Evolutionary conservation across 192 early-diverging fungal species (phyloP).

Genomic region (Cetraspora pellucida): DNA sequence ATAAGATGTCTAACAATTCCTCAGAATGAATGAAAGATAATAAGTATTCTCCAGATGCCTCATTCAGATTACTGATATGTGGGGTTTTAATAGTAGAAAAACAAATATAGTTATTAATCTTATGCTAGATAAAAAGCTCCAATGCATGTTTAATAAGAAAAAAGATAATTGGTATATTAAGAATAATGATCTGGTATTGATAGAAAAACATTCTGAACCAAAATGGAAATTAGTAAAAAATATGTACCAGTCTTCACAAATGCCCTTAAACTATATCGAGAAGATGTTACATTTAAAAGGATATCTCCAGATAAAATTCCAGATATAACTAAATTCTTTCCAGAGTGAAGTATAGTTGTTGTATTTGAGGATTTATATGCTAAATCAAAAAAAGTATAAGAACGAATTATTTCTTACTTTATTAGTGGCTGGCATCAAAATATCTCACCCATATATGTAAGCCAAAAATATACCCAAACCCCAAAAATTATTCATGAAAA

Average conservation of each 20-base stretch:
- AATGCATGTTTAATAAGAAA: background rate
- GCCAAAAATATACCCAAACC: slow-evolving; percentile 5
- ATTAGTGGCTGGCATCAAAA: no score
- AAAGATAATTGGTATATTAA: slow-evolving; percentile 7
- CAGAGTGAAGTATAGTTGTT: slow-evolving; percentile 1
- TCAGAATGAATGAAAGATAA: slow-evolving; percentile 2
- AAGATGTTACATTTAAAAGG: slow-evolving; percentile 10
- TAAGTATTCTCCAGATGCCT: background rate
- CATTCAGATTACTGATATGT: background rate
- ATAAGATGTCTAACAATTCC: slow-evolving; percentile 1
- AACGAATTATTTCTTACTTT: slow-evolving; percentile 10
- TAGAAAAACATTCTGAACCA: no score
- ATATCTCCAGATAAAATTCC: background rate
- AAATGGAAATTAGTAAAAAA: no score
- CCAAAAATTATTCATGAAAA: slow-evolving; percentile 17
- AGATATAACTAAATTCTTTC: slow-evolving; percentile 14
- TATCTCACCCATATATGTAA: background rate
- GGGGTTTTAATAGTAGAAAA: slow-evolving; percentile 21
- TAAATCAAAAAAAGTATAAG: background rate
- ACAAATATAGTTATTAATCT: slow-evolving; percentile 24
- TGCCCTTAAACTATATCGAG: background rate
- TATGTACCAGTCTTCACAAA: background rate
- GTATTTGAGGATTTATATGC: slow-evolving; percentile 9
- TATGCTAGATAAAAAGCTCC: slow-evolving; percentile 4
- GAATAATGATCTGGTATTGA: slow-evolving; percentile 15